phyloP scores from a whole-genome alignment of 306 rosid species.

The Luffa acutangula region DNA sequence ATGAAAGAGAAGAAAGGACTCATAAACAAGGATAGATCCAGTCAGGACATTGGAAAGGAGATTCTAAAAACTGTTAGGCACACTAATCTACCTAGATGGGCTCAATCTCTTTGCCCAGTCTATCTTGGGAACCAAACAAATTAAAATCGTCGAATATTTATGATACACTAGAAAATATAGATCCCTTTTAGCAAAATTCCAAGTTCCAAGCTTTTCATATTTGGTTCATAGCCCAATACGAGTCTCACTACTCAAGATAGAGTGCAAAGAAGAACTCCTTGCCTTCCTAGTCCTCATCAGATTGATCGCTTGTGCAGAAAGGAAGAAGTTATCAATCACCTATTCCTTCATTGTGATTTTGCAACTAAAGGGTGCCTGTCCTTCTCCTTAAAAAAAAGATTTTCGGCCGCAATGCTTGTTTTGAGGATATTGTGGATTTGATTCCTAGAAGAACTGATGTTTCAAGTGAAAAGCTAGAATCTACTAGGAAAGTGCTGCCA shows the following conservation, averaged over 20 bases:
- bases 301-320: background rate
- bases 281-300: background rate
- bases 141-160: background rate
- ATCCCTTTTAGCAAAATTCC: background rate
- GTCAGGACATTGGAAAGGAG: background rate
- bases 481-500: no score
- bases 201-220: background rate
- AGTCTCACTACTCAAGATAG: background rate
- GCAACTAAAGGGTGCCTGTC: background rate
- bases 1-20: background rate
- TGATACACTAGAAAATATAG: background rate
- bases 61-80: background rate
- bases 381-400: background rate
- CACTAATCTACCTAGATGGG: background rate
- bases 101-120: background rate
- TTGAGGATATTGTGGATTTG: no score
- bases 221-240: background rate
- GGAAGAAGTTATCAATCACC: background rate
- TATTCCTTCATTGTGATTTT: background rate
- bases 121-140: background rate
- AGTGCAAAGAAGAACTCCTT: background rate
- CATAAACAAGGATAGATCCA: background rate
- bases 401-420: no score
- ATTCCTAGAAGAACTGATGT: no score
- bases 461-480: no score